Evolutionary conservation across 2,329 filamentous ascomycete species (phyloP).

Genomic region (Uncinocarpus reesii): DNA sequence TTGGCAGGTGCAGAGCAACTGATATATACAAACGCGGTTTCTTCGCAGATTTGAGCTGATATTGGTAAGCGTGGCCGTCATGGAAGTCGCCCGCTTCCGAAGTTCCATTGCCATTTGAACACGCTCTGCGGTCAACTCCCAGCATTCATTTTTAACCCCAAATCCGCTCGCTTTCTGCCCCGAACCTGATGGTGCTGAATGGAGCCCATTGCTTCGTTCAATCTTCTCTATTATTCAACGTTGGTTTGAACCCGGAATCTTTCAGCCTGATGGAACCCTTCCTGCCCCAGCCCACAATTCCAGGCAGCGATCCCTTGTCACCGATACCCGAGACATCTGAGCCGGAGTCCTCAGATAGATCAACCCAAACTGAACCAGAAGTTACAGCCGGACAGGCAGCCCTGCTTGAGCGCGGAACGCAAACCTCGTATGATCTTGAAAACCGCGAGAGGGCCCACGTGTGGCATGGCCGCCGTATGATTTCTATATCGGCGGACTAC

Average conservation of each 20-base stretch:
- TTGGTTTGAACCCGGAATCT: not conserved
- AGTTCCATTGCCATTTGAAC: no score
- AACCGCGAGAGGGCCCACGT: not conserved
- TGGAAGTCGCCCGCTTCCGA: no score
- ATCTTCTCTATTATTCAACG: not conserved
- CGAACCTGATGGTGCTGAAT: no score
- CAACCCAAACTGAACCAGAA: not conserved
- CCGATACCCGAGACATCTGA: not conserved
- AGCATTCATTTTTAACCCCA: no score
- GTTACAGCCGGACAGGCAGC: not conserved
- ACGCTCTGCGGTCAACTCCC: no score
- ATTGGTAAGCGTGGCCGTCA: no score
- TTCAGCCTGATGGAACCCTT: not conserved
- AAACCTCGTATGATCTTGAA: not conserved
- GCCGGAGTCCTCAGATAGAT: not conserved
- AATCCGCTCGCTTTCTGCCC: no score
- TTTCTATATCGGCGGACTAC: constrained; percentile 2
- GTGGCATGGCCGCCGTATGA: not conserved
- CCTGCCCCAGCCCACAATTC: no score
- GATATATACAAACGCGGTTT: no score
- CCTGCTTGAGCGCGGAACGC: not conserved
- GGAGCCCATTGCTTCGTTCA: not conserved
- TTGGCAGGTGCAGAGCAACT: no score
- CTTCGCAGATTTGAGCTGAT: no score
- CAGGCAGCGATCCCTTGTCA: not conserved